Evolutionary conservation across 345 rosid species (phyloP), one percentile per base, ranked within the genome.

Genomic region (Sonneratia caseolaris): DNA sequence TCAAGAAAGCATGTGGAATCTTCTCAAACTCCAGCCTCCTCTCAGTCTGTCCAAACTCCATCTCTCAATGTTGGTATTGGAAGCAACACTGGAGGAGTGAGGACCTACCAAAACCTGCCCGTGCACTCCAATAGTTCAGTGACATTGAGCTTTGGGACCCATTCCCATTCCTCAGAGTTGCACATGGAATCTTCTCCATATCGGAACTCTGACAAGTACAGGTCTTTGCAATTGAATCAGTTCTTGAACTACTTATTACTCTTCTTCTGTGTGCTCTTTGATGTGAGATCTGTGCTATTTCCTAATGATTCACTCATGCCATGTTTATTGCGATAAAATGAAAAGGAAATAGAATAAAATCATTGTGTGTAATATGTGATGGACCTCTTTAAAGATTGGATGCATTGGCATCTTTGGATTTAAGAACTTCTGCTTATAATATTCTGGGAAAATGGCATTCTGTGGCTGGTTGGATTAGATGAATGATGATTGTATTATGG

Each of bases 1-100:
- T 84, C 87, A 84, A 84, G 85, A 84, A 84, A 84, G 87, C 85
- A 80, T 84, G 87, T 84, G 87, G 87, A 84, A 84, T 83, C 86
- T 74, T 62, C 66, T 27, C 66, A 27, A 13, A 62, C 38, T 2
- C 76, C 73, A 74, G 71, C 71, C 75, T 47, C 51, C 27, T 66
- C 83, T 64, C 85, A 82, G 80, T 74, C 83, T 45, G 11, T 72
- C 72, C 72, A 81, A 64, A 66, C 85, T 1, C 65, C 66, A 19
- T 24, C 69, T 49, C 70, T 72, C 45, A 75, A 73, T 8, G 64
- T 74, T 68, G 76, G 35, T 71, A 48, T 75, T 27, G 79, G 78
- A 55, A 73, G 78, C 74, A 73, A 70, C 74, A 77, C 66, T 66
- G 78, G 76, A 37, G 78, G 75, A 43, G 74, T 73, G 45, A 56